Evolutionary conservation across 768 basidiomycete genomes (phyloP), one percentile per base, ranked within the genome.

Genomic region (Auricularia sp.): DNA sequence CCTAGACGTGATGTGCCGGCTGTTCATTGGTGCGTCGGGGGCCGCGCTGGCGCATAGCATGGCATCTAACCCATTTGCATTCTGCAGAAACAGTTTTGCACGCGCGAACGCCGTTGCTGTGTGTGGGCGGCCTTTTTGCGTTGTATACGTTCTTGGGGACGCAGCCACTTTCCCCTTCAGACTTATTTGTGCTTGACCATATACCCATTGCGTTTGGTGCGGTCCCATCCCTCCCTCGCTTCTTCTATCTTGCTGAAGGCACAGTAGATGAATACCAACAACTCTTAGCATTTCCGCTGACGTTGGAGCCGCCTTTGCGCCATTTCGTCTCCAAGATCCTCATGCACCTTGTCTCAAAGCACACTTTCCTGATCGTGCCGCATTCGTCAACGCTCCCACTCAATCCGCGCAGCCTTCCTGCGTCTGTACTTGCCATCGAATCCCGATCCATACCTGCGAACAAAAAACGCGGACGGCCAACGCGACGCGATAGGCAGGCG

Each of bases 61-160:
- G 62, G 65, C 39, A 3, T 21, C 39, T 33, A 21, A 62, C 21
- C 7, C 7, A 29, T 29, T 29, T 29, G 29, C n/a, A 61, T 3
- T 33, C 8, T 54, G 16, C 66, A 92, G 89, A 91, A 72, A 80
- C 81, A 42, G 76, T 83, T 66, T 73, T 72, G 3, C 77, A 77
- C 56, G 77, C 77, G 1, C 81, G 85, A 69, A 73, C 81, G 7
- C 83, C 83, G 3, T 76, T 89, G 54, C 78, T 75, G n/a, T 81
- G 85, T 66, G 79, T 79, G 5, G 81, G 81, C 24, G 87, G 85
- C 0, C 71, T 92, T 29, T 90, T 91, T 71, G 86, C 80, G 3
- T 71, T 88, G 59, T 91, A 92, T 71, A 82, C 84, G 2, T 87
- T 92, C 68, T 84, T 83, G 71, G 77, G 75, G 64, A 85, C 88